Percentiles rank a stretch among this genome's conserved stretches.
Conservation (phyloP, 148 eudicot genomes). For the Arbutus unedo region DNA sequence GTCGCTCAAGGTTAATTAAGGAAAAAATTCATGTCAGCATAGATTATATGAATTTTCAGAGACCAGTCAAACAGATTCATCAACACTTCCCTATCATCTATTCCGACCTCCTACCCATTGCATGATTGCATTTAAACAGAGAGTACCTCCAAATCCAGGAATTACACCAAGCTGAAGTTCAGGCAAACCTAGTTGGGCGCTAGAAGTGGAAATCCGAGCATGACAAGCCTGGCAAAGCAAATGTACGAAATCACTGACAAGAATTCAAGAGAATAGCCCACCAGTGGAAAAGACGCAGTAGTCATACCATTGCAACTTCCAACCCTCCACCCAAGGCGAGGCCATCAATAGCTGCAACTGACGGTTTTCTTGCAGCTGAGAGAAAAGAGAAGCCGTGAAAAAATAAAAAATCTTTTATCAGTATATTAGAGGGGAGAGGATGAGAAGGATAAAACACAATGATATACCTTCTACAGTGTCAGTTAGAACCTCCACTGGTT, state of each 20-base stretch:
- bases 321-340: conserved; percentile 91
- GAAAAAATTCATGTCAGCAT: too few relatives aligned
- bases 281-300: background rate
- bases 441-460: conserved; percentile 3
- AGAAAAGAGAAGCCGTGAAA: background rate
- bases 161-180: conserved; percentile 91
- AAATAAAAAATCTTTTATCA: background rate
- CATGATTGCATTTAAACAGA: background rate
- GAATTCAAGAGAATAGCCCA: background rate
- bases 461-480: conserved; percentile 73
- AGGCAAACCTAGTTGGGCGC: conserved; percentile 88
- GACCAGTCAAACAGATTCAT: too few relatives aligned
- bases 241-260: background rate
- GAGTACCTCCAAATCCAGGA: conserved; percentile 97
- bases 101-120: background rate
- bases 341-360: conserved; percentile 95
- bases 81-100: background rate
- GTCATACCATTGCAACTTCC: conserved; percentile 95
- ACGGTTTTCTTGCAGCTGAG: conserved; percentile 79
- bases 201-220: conserved; percentile 84
- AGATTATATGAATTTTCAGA: too few relatives aligned
- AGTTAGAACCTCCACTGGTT: conserved; percentile 70
- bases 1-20: too few relatives aligned
- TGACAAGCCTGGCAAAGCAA: conserved; percentile 60
- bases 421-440: background rate